phyloP scores from a whole-genome alignment of 2,329 filamentous ascomycete species.

The Passalora sequoiae region DNA sequence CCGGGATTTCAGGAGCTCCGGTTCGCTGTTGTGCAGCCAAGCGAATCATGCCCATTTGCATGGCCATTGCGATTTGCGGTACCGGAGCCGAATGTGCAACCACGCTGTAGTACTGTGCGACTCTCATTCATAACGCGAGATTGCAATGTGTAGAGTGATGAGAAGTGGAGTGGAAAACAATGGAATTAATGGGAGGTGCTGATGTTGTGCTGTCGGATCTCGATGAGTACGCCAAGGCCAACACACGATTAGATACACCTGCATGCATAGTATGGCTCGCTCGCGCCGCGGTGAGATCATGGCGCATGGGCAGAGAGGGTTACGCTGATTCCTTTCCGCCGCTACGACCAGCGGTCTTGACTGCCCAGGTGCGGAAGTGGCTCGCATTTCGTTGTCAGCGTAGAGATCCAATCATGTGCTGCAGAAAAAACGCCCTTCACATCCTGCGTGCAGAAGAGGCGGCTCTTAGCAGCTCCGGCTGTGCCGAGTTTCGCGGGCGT shows the following conservation, averaged over 20 bases:
- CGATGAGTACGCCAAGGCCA: slow-evolving; percentile 1
- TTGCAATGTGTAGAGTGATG: neutral
- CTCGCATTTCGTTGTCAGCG: neutral
- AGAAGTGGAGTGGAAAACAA: neutral
- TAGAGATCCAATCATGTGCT: neutral
- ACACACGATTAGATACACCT: neutral
- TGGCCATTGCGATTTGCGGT: neutral
- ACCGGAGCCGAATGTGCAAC: neutral
- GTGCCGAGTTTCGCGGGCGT: too few species aligned
- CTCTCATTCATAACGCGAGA: neutral
- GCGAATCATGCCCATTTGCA: slow-evolving; percentile 2
- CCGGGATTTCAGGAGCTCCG: slow-evolving; percentile 1
- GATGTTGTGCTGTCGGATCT: too few species aligned
- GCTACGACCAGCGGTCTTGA: neutral
- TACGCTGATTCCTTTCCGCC: neutral
- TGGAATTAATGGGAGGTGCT: too few species aligned
- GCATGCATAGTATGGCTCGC: too few species aligned
- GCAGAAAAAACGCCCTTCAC: neutral
- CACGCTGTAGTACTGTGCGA: neutral
- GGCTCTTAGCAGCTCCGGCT: slow-evolving; percentile 1
- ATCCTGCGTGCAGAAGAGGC: neutral
- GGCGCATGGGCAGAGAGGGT: too few species aligned
- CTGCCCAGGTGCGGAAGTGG: too few species aligned
- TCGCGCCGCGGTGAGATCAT: slow-evolving; percentile 1
- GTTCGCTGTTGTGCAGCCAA: neutral